Evolutionary conservation across 2,329 filamentous ascomycete genomes (phyloP).

Genomic region (Claviceps sp.): DNA sequence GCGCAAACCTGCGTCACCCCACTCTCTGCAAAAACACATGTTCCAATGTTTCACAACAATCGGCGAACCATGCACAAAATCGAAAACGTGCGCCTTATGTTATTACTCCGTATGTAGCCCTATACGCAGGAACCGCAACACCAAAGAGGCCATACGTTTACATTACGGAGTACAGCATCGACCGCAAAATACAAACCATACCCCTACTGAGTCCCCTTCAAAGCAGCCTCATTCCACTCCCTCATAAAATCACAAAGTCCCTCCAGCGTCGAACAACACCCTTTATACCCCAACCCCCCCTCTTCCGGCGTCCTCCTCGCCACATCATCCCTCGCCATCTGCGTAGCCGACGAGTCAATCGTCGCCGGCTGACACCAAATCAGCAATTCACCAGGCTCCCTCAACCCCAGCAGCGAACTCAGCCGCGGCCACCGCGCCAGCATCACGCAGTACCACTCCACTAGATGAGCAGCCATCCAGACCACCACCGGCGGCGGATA

Average conservation of each 20-base stretch:
- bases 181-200: too few species aligned
- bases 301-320: conserved; percentile 23
- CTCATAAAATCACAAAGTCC: conserved; percentile 26
- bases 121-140: too few species aligned
- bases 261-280: conserved; percentile 24
- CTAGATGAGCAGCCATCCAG: conserved; percentile 18
- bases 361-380: conserved; percentile 26
- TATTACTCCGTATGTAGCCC: too few species aligned
- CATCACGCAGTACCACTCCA: conserved; percentile 11
- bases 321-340: conserved; percentile 22
- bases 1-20: too few species aligned
- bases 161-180: too few species aligned
- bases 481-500: conserved; percentile 21
- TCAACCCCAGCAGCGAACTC: conserved; percentile 11
- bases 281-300: conserved; percentile 28
- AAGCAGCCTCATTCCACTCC: conserved; percentile 22
- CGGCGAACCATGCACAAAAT: too few species aligned
- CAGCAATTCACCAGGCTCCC: conserved; percentile 21
- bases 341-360: conserved; percentile 22
- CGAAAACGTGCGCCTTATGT: too few species aligned
- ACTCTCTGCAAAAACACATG: too few species aligned
- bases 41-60: too few species aligned
- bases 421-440: conserved; percentile 10
- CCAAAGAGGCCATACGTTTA: too few species aligned
- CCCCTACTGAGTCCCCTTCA: not conserved